phyloP scores from a whole-genome alignment of 306 rosid genomes.

The Castanea sativa region DNA sequence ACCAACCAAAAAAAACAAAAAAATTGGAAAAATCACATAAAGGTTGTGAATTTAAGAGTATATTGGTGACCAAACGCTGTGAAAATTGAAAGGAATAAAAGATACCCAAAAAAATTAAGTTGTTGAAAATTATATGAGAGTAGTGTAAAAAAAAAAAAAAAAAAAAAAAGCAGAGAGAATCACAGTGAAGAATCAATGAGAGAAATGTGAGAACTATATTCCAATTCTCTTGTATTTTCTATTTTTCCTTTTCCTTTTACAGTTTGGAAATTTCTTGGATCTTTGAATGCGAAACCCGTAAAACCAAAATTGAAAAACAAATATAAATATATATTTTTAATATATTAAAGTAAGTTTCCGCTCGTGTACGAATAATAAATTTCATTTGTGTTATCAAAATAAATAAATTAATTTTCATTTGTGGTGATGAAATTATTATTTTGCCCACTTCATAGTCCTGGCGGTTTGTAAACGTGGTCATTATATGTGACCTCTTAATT shows the following conservation, averaged over 20 bases:
- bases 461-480: background rate
- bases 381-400: background rate
- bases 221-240: constrained; percentile 14
- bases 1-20: too few relatives aligned
- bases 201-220: constrained; percentile 30
- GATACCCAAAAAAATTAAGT: constrained; percentile 6
- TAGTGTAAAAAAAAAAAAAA: background rate
- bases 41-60: constrained; percentile 19
- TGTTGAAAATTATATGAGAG: background rate
- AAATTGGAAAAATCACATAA: constrained; percentile 20
- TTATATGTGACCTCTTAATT: background rate
- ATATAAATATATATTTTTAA: constrained; percentile 7
- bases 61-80: constrained; percentile 18
- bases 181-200: constrained; percentile 39
- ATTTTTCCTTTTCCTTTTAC: constrained; percentile 12
- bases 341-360: constrained; percentile 39
- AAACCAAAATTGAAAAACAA: background rate
- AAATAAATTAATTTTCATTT: too few relatives aligned
- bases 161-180: constrained; percentile 7
- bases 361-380: constrained; percentile 74
- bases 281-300: constrained; percentile 57
- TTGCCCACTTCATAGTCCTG: constrained; percentile 30
- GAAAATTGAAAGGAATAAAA: constrained; percentile 9
- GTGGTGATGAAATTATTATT: constrained; percentile 18
- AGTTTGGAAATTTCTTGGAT: constrained; percentile 46